Evolutionary conservation across 306 rosid species (phyloP), one percentile per base, ranked within the genome.

Genomic region (Lablab purpureus): DNA sequence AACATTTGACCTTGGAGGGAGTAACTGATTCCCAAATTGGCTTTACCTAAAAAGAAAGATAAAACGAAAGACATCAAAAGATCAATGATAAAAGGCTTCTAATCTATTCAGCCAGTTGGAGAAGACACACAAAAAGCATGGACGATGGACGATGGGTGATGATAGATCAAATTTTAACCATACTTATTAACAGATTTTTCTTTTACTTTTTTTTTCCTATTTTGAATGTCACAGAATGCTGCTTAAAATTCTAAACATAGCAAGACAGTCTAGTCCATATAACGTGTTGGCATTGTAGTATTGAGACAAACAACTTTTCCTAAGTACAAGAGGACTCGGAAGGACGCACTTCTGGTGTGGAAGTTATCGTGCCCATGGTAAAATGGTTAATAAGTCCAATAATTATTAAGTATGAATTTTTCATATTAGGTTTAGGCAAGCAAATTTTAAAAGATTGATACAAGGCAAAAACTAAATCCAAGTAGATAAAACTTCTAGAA

Each of bases 391-490:
- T 34, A 65, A 19, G 18, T 22, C 25, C 34, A 67, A 56, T 32
- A 27, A 32, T n/a, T 32, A 22, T 30, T 46, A n/a, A 56, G 22
- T 46, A 70, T 54, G 70, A 65, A 64, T 30, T 1, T 5, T 14
- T 46, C 65, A 66, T 22, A 50, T 65, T 64, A 15, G 19, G 64
- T 37, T 68, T 45, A 43, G 62, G 28, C 78, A 60, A 36, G 23
- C 37, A 49, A 25, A 37, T 40, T 22, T 34, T 68, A 10, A 22
- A 55, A 34, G 50, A 55, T 55, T 19, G 51, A 22, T 27, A 28
- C 34, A 55, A 78, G 58, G 82, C 63, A 43, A 55, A 40, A 70
- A 70, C 13, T 78, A 49, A 45, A n/a, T 34, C 41, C 52, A 70
- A 69, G 27, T 55, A 32, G 50, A 68, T 45, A 46, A 43, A 70